Base-by-base conservation (phyloP, 805 yeast species). In the Saccharomycopsis synnaedendra region DNA sequence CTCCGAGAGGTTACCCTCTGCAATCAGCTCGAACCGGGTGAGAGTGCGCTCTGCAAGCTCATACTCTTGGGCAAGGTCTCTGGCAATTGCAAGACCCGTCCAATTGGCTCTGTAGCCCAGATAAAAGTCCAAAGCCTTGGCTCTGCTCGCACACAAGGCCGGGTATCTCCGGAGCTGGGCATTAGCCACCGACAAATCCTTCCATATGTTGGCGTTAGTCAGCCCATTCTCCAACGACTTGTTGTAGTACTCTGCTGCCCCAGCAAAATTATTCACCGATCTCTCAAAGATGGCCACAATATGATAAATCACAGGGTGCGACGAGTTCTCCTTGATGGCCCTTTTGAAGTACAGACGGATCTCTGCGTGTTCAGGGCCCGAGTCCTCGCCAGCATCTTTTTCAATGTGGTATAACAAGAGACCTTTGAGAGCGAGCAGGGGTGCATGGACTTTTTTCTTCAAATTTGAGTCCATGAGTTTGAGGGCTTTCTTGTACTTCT, bases 31-130 rank as follows among this genome's bases (percentile, higher is more conserved):
- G 57, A 85, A 86, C 57, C 83, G 80, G 27, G 75, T 60, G 56
- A 89, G 71, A 1, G 90, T 84, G 48, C 75, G 75, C 48, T 81
- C 80, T 5, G 96, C 90, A 29, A 76, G 76, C 36, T 67, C 69
- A 58, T 71, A 74, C 58, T 88, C 85, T 30, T 75, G 74, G 60
- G 76, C 76, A 60, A 89, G 69, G 62, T 85, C 85, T 60, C 83
- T 86, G 1, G 97, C 95, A 40, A 87, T 72, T 1, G 95, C 96
- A 45, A 84, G 71, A 0, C 82, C 81, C 1, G 95, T 84, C 96
- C 96, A 89, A 60, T 86, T 85, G 52, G 90, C 88, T 54, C 96
- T 75, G 60, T 78, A 85, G 0, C 95, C 95, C 7, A 93, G 79
- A 56, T 75, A 81, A 30, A 75, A 72, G 57, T 82, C 85, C 63